Conservation (phyloP, 1,284 basidiomycete species). For the Exobasidium rhododendri region DNA sequence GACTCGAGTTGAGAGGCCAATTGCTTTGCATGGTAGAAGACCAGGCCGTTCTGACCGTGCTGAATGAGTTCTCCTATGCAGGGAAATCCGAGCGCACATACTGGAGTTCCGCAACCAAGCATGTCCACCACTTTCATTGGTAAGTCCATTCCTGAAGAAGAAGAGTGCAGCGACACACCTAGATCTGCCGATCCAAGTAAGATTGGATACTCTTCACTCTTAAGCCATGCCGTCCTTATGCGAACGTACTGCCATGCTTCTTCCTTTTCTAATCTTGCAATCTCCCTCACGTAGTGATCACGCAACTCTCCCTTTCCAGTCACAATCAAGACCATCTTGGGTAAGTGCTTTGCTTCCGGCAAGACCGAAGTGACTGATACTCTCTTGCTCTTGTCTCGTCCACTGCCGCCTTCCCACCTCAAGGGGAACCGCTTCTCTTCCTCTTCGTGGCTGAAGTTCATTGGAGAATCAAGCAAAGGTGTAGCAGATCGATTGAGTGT, state of each 20-base stretch:
- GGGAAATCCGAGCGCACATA: conserved; percentile 80
- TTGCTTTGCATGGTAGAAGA: conserved; percentile 70
- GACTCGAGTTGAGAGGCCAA: conserved; percentile 68
- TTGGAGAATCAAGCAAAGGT: conserved; percentile 11
- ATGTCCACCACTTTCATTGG: conserved; percentile 99
- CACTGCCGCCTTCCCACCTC: neutral
- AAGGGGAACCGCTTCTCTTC: neutral
- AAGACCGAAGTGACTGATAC: conserved; percentile 1
- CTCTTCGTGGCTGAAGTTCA: neutral
- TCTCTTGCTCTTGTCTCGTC: conserved; percentile 8
- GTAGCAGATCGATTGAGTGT: neutral
- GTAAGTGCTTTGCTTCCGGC: conserved; percentile 21
- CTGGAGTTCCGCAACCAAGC: conserved; percentile 93
- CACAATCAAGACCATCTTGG: conserved; percentile 66
- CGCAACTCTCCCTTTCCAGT: conserved; percentile 87
- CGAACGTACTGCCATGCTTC: conserved; percentile 74
- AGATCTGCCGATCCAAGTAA: conserved; percentile 73
- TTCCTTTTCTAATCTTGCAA: conserved; percentile 62
- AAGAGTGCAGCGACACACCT: conserved; percentile 84
- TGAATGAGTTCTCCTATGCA: conserved; percentile 85
- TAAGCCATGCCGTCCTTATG: conserved; percentile 62
- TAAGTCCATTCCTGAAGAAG: conserved; percentile 83
- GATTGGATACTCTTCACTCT: conserved; percentile 37
- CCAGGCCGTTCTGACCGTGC: conserved; percentile 74
- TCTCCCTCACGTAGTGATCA: conserved; percentile 68